Evolutionary conservation across 139 green algal genomes (phyloP).

Genomic region (Volvox africanus): DNA sequence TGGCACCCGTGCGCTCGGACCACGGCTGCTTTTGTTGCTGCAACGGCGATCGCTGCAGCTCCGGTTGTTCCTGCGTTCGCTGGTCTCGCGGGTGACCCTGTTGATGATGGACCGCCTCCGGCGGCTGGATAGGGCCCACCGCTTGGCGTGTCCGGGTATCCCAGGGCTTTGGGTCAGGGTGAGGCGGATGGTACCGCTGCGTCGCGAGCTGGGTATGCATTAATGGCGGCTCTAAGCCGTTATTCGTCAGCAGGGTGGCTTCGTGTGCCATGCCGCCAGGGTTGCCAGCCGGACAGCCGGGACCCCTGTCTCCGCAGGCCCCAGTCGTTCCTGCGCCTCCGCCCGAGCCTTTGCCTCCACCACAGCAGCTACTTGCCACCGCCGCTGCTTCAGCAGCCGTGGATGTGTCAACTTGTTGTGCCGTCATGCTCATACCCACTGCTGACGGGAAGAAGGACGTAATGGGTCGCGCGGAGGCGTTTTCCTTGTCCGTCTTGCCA

Average conservation of each 20-base stretch:
- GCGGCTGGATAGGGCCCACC: not conserved
- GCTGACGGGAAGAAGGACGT: slow-evolving; percentile 1
- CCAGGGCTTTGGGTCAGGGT: not conserved
- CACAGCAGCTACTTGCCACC: not conserved
- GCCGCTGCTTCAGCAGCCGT: not conserved
- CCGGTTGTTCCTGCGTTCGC: not conserved
- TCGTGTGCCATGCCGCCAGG: not conserved
- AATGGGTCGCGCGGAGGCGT: not conserved
- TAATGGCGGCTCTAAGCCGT: not conserved
- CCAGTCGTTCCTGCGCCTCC: not conserved
- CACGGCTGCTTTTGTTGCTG: too few species aligned
- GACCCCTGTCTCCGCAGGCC: too few species aligned
- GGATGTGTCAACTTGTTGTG: not conserved
- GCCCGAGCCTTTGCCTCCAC: not conserved
- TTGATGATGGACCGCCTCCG: not conserved
- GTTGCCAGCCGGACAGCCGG: not conserved
- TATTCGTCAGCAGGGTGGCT: not conserved
- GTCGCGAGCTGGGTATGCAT: not conserved
- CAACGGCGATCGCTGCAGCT: not conserved
- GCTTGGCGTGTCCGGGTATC: not conserved
- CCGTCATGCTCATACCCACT: not conserved
- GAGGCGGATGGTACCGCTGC: not conserved
- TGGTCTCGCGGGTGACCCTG: not conserved
- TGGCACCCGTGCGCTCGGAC: too few species aligned
- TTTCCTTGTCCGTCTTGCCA: not conserved